phyloP scores from a whole-genome alignment of 2,329 filamentous ascomycete species.

The Colletotrichum echinochloae region DNA sequence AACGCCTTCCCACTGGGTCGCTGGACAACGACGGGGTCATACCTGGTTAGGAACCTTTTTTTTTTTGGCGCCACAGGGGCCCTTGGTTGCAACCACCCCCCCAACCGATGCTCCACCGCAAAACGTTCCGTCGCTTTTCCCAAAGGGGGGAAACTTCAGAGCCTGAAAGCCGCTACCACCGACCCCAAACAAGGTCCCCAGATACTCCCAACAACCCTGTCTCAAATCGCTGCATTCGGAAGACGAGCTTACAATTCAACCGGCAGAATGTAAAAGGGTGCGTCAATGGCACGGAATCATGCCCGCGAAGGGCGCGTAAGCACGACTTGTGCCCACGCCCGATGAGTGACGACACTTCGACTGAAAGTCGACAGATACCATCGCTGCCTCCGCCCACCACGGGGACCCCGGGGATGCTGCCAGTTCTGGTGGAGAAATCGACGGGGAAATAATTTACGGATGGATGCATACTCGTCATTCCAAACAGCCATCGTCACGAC shows the following conservation, averaged over 20 bases:
- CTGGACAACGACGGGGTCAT: slow-evolving; percentile 33
- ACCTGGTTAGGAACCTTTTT: slow-evolving; percentile 22
- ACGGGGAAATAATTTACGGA: no score
- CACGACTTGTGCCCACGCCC: slow-evolving; percentile 13
- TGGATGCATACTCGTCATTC: no score
- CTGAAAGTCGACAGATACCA: not conserved
- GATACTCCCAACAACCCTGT: slow-evolving; percentile 26
- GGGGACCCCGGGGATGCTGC: not conserved
- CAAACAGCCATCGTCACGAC: not conserved
- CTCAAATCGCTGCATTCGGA: slow-evolving; percentile 24
- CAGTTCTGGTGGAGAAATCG: not conserved
- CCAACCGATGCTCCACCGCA: slow-evolving; percentile 25
- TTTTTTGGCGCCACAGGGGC: not conserved
- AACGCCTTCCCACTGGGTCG: slow-evolving; percentile 23
- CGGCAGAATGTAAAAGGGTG: not conserved
- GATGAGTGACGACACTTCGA: not conserved
- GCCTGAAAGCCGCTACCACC: slow-evolving; percentile 16
- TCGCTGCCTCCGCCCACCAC: not conserved
- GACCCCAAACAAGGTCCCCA: slow-evolving; percentile 10
- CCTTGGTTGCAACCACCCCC: slow-evolving; percentile 31
- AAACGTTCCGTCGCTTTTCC: slow-evolving; percentile 28
- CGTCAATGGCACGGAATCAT: slow-evolving; percentile 30
- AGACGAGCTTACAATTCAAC: slow-evolving; percentile 15
- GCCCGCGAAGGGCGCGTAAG: slow-evolving; percentile 19
- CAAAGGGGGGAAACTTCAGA: slow-evolving; percentile 26